A percentile compares a stretch with the other conserved stretches of the same genome.
Conservation (phyloP, 768 basidiomycete species). For the Pleurotus ostreatus region DNA sequence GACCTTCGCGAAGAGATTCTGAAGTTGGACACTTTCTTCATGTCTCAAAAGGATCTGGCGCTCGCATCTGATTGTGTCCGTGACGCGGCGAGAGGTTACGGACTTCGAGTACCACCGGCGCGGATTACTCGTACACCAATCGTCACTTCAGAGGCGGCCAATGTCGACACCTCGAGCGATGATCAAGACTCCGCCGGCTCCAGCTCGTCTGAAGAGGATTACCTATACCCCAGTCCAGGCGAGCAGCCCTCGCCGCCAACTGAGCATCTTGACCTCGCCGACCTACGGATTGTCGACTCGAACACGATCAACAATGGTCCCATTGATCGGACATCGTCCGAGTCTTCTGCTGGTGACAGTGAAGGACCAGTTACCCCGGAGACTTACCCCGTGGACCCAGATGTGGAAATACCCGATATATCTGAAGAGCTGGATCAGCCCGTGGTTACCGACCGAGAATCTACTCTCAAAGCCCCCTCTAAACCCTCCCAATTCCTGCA, state of each 20-base stretch:
- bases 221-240: conserved; percentile 31
- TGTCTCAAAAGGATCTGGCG: conserved; percentile 43
- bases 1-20: conserved; percentile 57
- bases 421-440: conserved; percentile 31
- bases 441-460: conserved; percentile 7
- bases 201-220: conserved; percentile 27
- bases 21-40: conserved; percentile 57
- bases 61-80: conserved; percentile 22
- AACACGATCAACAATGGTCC: conserved; percentile 13
- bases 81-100: conserved; percentile 12
- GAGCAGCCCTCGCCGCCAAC: conserved; percentile 18
- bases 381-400: conserved; percentile 34
- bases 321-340: conserved; percentile 22
- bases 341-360: conserved; percentile 29
- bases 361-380: conserved; percentile 48
- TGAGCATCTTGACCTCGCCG: conserved; percentile 8
- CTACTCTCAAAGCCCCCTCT: conserved; percentile 17
- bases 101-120: conserved; percentile 1
- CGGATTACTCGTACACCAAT: not conserved
- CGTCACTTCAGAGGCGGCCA: not conserved
- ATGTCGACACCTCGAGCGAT: not conserved
- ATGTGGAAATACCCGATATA: conserved; percentile 39
- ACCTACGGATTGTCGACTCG: conserved; percentile 15
- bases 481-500: conserved; percentile 30
- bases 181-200: conserved; percentile 15